Conservation (phyloP, 257 asterid genomes). For the Cruciata laevipes region DNA sequence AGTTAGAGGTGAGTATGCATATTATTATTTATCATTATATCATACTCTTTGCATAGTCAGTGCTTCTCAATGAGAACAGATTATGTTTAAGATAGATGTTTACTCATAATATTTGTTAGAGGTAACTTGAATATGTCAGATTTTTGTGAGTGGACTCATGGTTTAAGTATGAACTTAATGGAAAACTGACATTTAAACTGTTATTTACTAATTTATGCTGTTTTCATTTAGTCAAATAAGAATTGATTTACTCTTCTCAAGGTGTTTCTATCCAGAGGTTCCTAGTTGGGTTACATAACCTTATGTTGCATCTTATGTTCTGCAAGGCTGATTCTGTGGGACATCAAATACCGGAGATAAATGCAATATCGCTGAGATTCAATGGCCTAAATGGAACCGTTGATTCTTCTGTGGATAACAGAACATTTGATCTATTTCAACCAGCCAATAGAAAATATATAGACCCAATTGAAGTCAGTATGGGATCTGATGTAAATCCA, state of each 20-base stretch:
- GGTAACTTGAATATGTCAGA: not conserved
- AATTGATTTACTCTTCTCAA: not conserved
- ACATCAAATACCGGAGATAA: slow-evolving; percentile 31
- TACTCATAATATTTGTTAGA: not conserved
- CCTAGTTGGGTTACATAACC: not conserved
- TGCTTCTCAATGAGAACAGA: not conserved
- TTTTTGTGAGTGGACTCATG: not conserved
- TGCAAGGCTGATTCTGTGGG: slow-evolving; percentile 39
- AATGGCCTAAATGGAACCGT: slow-evolving; percentile 27
- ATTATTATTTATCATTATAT: not conserved
- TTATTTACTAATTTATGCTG: not conserved
- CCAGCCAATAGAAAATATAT: slow-evolving; percentile 26
- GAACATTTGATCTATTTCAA: slow-evolving; percentile 38
- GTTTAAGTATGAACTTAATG: not conserved
- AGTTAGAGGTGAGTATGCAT: slow-evolving; percentile 27
- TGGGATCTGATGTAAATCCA: slow-evolving; percentile 28
- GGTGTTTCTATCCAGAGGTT: not conserved
- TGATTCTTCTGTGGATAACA: slow-evolving; percentile 21
- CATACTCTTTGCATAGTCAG: not conserved
- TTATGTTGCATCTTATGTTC: slow-evolving; percentile 10
- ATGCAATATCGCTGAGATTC: slow-evolving; percentile 25
- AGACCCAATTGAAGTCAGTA: slow-evolving; percentile 24
- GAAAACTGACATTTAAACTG: not conserved
- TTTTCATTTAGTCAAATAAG: no score
- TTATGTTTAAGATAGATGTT: not conserved